A percentile compares a stretch with the other conserved stretches of the same genome.
phyloP scores from a whole-genome alignment of 352 stramenopile species.

The Globisporangium paroecandrum region DNA sequence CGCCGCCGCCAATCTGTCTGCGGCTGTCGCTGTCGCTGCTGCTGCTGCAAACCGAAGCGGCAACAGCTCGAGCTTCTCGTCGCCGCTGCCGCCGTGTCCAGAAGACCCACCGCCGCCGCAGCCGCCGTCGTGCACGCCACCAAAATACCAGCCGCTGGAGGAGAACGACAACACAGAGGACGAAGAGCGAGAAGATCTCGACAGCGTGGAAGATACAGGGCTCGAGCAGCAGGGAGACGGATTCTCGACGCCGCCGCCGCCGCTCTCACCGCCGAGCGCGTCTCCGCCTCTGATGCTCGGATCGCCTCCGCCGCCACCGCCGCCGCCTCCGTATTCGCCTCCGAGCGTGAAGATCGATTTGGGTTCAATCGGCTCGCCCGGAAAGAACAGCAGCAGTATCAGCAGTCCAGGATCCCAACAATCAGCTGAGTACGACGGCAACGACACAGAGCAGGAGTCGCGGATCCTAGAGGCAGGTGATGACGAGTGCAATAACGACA shows the following conservation, averaged over 20 bases:
- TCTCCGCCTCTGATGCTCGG: conserved; percentile 19
- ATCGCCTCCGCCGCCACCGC: conserved; percentile 24
- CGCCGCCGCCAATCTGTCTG: background rate
- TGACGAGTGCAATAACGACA: conserved; percentile 22
- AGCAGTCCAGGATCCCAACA: background rate
- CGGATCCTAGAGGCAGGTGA: conserved; percentile 9
- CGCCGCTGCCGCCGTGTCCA: conserved; percentile 64
- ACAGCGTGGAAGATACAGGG: conserved; percentile 36
- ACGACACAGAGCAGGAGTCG: conserved; percentile 19
- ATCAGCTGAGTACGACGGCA: conserved; percentile 2
- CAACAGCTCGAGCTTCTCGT: conserved; percentile 70
- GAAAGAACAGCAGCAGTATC: conserved; percentile 4
- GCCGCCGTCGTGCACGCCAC: conserved; percentile 57
- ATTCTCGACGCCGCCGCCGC: conserved; percentile 45
- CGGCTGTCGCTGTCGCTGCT: background rate
- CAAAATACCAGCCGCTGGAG: conserved; percentile 63
- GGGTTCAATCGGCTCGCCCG: conserved; percentile 24
- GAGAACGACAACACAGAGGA: conserved; percentile 45
- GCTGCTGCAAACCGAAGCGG: conserved; percentile 12
- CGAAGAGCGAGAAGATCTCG: conserved; percentile 33
- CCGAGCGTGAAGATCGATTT: conserved; percentile 38
- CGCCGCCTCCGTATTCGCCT: conserved; percentile 59
- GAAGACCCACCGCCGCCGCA: conserved; percentile 62
- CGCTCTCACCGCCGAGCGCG: conserved; percentile 33
- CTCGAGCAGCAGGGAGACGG: conserved; percentile 24